phyloP scores from a whole-genome alignment of 306 rosid genomes.

The Mimosa pudica region DNA sequence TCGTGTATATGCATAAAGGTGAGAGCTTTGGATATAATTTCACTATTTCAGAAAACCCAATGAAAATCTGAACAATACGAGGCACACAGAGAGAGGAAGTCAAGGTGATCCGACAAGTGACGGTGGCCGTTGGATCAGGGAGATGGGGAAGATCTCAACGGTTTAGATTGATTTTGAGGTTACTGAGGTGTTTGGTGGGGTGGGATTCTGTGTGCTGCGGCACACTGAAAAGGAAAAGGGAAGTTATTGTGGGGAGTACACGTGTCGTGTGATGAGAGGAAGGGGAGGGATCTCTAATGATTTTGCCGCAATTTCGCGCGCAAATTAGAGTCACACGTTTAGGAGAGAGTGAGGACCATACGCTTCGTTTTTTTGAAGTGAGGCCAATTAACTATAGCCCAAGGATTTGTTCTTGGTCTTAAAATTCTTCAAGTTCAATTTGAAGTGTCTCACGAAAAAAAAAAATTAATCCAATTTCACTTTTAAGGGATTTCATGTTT shows the following conservation, averaged over 20 bases:
- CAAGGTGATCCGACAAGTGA: slow-evolving; percentile 32
- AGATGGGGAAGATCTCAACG: slow-evolving; percentile 40
- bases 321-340: slow-evolving; percentile 1
- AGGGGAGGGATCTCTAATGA: not conserved
- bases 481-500: too few species aligned
- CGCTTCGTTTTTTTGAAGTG: not conserved
- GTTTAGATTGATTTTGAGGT: slow-evolving; percentile 25
- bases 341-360: not conserved
- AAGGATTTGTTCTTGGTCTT: not conserved
- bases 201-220: slow-evolving; percentile 11
- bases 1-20: slow-evolving; percentile 7
- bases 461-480: too few species aligned
- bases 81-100: slow-evolving; percentile 11
- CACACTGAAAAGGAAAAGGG: not conserved
- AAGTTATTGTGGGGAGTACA: not conserved
- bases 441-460: too few species aligned
- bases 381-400: not conserved
- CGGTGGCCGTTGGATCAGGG: slow-evolving; percentile 55
- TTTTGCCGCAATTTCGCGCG: slow-evolving; percentile 1
- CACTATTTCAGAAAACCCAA: not conserved
- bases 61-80: slow-evolving; percentile 20
- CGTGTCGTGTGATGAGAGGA: slow-evolving; percentile 18
- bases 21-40: slow-evolving; percentile 36
- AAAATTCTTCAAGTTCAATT: not conserved
- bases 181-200: not conserved